Evolutionary conservation across 2,329 filamentous ascomycete genomes (phyloP).

Genomic region (Pseudogymnoascus sp.): DNA sequence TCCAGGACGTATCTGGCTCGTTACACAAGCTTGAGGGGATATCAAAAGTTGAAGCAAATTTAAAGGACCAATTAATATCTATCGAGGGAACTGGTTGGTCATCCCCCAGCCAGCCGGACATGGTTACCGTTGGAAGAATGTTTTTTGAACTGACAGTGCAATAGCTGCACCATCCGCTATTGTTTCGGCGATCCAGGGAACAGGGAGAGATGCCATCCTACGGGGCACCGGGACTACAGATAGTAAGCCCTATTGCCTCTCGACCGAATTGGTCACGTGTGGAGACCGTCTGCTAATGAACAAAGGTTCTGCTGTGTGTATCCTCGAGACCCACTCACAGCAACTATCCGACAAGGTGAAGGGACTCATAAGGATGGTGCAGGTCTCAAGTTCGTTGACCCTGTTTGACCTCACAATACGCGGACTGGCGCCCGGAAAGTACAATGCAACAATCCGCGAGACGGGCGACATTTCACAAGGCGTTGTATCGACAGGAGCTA

Average conservation of each 20-base stretch:
- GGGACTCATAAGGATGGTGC: slow-evolving; percentile 87
- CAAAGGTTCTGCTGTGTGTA: slow-evolving; percentile 77
- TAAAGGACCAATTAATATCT: slow-evolving; percentile 74
- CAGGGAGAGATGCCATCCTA: slow-evolving; percentile 87
- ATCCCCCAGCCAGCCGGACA: slow-evolving; percentile 11
- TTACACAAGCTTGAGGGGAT: slow-evolving; percentile 73
- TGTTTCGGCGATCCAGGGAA: slow-evolving; percentile 78
- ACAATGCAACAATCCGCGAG: slow-evolving; percentile 76
- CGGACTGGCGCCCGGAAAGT: slow-evolving; percentile 71
- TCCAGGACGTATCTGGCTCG: slow-evolving; percentile 75
- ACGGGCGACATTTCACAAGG: slow-evolving; percentile 81
- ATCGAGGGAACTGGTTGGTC: slow-evolving; percentile 70
- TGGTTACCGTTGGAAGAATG: neutral
- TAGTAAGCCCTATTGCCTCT: slow-evolving; percentile 46
- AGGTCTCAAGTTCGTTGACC: slow-evolving; percentile 70
- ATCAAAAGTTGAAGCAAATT: slow-evolving; percentile 69
- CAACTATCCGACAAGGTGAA: slow-evolving; percentile 60
- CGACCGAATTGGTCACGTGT: slow-evolving; percentile 5
- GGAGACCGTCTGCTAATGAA: slow-evolving; percentile 17
- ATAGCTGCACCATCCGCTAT: slow-evolving; percentile 78
- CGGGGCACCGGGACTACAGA: slow-evolving; percentile 80
- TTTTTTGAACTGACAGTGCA: neutral
- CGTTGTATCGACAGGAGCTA: slow-evolving; percentile 69
- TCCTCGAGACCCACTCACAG: slow-evolving; percentile 74
- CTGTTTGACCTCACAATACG: slow-evolving; percentile 81